These are phyloP conservation scores for Dactylis glomerata DNA, from an alignment of 176 grass and related monocot species.

Conservation along the genomic window DNA sequence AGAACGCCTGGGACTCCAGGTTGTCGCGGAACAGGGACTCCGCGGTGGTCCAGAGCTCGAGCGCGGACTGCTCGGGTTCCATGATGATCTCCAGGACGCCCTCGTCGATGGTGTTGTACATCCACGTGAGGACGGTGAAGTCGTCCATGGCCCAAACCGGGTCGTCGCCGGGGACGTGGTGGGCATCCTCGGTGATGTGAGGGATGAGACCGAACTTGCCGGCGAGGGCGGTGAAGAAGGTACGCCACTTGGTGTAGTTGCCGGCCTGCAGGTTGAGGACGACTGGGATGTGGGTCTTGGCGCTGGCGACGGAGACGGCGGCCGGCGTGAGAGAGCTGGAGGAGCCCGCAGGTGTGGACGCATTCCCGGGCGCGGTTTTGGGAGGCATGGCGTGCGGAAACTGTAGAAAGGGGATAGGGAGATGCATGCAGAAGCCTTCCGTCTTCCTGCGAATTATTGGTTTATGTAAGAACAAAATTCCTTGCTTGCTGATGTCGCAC, in stretches of 20 bases:
- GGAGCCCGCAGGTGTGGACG: not conserved
- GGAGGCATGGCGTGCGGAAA: not conserved
- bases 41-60: not conserved
- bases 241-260: not conserved
- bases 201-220: not conserved
- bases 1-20: not conserved
- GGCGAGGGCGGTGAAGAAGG: not conserved
- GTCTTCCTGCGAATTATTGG: not conserved
- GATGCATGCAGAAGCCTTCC: not conserved
- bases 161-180: not conserved
- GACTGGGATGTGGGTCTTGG: not conserved
- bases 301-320: not conserved
- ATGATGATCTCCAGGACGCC: not conserved
- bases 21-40: not conserved
- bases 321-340: not conserved
- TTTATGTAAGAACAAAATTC: not conserved
- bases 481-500: not conserved
- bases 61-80: not conserved
- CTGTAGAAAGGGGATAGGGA: not conserved
- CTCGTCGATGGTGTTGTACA: not conserved
- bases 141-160: not conserved
- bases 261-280: not conserved
- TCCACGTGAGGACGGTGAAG: not conserved
- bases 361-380: not conserved
- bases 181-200: not conserved